Evolutionary conservation across 371 early-diverging fungal species (phyloP), one percentile per base, ranked within the genome.

Genomic region (Mucor saturninus): DNA sequence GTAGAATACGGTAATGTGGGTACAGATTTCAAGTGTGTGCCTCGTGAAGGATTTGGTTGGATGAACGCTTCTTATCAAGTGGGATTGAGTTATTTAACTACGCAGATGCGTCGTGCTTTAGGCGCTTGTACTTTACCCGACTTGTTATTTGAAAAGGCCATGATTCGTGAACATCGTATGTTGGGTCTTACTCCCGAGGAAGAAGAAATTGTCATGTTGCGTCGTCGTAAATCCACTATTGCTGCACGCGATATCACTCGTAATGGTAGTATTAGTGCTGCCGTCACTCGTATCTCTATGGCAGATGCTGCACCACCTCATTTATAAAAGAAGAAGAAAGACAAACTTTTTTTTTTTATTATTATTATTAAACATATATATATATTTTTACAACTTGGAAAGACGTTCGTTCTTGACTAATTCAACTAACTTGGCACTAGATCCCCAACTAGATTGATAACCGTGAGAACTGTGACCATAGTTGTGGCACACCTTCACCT

Each of bases 21-120:
- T 3, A 85, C 87, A 0, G 98, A 97, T 69, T 97, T 97, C 83
- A 93, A 95, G 74, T 92, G 85, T 68, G 92, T 98, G 15, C 93
- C 95, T 0, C 85, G 93, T 14, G 97, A 97, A 82, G 98, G 98
- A 0, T 98, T 98, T 76, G 98, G 98, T 10, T 98, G 98, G 98
- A 97, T 98, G 98, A 98, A 98, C 72, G 92, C 97, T 1, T 90
- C 89, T 4, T 93, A 89, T 72, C 91, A 94, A 76, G 86, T 95
- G 10, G 97, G 97, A 6, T 74, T 95, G 37, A 81, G 82, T 4
- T 91, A 91, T 59, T 76, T 97, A 62, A 91, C 88, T 21, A 74
- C 80, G 4, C 86, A 87, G 58, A 85, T 92, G 86, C 83, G 91
- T 4, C 85, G 96, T n/a, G 94, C 94, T 0, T 72, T 97, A 32